A percentile compares a stretch with the other conserved stretches of the same genome.
Evolutionary conservation across 179 eudicot species (phyloP).

Genomic region (Spergularia azorica): DNA sequence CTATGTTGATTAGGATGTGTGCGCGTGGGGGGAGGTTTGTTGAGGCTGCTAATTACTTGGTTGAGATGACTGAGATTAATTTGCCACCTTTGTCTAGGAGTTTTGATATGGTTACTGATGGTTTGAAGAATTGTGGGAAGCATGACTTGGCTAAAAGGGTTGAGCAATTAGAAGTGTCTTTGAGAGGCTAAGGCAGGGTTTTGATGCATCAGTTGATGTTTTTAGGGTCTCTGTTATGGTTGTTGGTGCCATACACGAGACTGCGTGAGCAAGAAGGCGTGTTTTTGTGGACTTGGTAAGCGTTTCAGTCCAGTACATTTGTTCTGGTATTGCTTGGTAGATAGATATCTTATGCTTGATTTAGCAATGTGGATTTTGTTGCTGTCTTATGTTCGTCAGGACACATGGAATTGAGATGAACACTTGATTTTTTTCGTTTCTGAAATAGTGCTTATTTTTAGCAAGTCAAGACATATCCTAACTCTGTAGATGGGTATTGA

Average conservation of each 20-base stretch:
- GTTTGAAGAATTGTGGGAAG: conserved; percentile 89
- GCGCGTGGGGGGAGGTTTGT: conserved; percentile 84
- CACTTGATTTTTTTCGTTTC: background rate
- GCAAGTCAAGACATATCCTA: no score
- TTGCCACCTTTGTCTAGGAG: conserved; percentile 66
- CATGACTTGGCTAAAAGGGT: conserved; percentile 87
- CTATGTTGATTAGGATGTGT: conserved; percentile 88
- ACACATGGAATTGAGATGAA: background rate
- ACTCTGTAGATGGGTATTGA: no score
- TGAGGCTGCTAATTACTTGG: conserved; percentile 89
- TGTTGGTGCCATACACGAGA: background rate
- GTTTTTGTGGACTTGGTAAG: conserved; percentile 1
- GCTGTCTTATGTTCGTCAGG: background rate
- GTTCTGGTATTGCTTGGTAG: background rate
- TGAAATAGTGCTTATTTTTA: background rate
- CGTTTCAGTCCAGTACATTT: background rate
- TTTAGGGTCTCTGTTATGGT: background rate
- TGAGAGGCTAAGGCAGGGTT: conserved; percentile 39
- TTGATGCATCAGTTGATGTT: conserved; percentile 34
- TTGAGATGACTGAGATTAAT: conserved; percentile 88
- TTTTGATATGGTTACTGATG: conserved; percentile 97
- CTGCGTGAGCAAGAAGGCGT: background rate
- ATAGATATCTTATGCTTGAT: background rate
- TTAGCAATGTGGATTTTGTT: background rate
- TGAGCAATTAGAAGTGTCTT: conserved; percentile 81